These are phyloP conservation scores for Rusavskia elegans DNA, from an alignment of 495 filamentous ascomycete species.

Conservation along the genomic window DNA sequence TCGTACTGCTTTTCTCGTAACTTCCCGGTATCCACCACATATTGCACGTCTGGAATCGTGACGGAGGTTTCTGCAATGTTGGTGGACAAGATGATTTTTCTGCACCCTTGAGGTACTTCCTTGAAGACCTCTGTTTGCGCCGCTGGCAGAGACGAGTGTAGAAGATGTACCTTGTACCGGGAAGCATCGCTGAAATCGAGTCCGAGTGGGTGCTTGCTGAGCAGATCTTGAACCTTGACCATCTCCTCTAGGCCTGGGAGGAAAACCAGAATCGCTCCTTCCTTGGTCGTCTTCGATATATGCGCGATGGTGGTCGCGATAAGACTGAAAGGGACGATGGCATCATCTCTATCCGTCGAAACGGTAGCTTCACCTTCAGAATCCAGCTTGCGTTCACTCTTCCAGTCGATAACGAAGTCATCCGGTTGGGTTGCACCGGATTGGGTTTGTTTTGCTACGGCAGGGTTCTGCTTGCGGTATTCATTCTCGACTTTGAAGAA, in stretches of 20 bases:
- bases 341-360: constrained; percentile 25
- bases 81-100: constrained; percentile 41
- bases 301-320: constrained; percentile 33
- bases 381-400: constrained; percentile 19
- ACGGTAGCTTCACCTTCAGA: constrained; percentile 14
- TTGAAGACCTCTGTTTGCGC: constrained; percentile 30
- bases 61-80: constrained; percentile 47
- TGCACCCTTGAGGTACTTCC: constrained; percentile 28
- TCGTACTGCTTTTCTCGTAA: constrained; percentile 35
- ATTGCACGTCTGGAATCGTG: constrained; percentile 42
- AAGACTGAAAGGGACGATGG: constrained; percentile 30
- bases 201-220: constrained; percentile 18
- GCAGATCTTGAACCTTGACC: constrained; percentile 18
- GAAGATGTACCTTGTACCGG: constrained; percentile 29
- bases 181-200: constrained; percentile 27
- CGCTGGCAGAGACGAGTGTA: constrained; percentile 36
- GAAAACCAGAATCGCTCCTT: constrained; percentile 41
- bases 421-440: constrained; percentile 11
- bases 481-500: constrained; percentile 22
- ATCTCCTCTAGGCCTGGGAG: constrained; percentile 41
- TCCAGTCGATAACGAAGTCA: constrained; percentile 28
- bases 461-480: constrained; percentile 6
- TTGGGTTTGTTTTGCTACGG: constrained; percentile 4
- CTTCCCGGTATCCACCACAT: constrained; percentile 41
- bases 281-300: constrained; percentile 28